A percentile compares a stretch with the other conserved stretches of the same genome.
Conservation (phyloP, 2,329 filamentous ascomycete species). For the Thielaviopsis musarum region DNA sequence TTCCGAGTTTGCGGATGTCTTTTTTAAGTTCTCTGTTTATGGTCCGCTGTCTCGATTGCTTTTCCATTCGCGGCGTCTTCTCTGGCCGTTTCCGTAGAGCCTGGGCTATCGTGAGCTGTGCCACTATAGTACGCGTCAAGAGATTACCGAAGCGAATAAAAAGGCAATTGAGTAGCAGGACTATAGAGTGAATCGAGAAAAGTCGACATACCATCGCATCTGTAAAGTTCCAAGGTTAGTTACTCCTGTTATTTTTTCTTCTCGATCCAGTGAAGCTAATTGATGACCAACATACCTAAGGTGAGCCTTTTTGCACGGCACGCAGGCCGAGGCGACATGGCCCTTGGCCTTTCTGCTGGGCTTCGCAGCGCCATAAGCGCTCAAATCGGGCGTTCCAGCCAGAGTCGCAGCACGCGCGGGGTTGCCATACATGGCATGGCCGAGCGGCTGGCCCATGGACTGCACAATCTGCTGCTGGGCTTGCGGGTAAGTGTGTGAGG, state of each 20-base stretch:
- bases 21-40: neutral
- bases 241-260: neutral
- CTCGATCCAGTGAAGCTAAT: neutral
- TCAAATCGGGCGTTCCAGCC: slow-evolving; percentile 22
- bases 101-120: neutral
- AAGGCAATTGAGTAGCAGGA: neutral
- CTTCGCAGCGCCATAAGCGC: slow-evolving; percentile 38
- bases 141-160: neutral
- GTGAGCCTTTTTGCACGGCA: slow-evolving; percentile 75
- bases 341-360: slow-evolving; percentile 55
- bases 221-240: slow-evolving; percentile 16
- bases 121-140: too few species aligned
- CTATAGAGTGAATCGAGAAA: neutral
- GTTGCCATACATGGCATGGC: slow-evolving; percentile 8
- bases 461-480: slow-evolving; percentile 15
- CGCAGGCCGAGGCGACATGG: slow-evolving; percentile 70
- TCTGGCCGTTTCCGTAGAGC: neutral
- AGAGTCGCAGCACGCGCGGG: slow-evolving; percentile 2
- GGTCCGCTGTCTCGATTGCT: neutral
- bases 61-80: neutral
- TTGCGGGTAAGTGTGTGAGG: slow-evolving; percentile 5
- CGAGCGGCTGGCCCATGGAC: slow-evolving; percentile 17
- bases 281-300: slow-evolving; percentile 34
- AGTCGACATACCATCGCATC: slow-evolving; percentile 45
- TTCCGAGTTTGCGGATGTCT: neutral